Evolutionary conservation across 2,329 filamentous ascomycete genomes (phyloP).

Genomic region (Claviceps humidiphila): DNA sequence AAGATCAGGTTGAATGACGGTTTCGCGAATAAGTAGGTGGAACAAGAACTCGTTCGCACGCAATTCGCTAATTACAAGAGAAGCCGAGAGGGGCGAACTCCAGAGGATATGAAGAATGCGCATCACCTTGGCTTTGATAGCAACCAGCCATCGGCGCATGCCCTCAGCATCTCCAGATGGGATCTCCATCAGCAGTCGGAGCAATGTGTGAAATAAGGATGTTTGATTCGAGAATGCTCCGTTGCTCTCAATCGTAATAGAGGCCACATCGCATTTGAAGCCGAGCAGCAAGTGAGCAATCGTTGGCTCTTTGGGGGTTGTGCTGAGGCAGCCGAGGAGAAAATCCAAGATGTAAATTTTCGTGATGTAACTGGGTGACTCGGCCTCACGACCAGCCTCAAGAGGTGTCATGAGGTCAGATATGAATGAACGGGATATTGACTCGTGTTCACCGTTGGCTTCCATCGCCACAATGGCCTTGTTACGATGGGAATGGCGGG

Average conservation of each 20-base stretch:
- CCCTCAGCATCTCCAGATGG: conserved; percentile 48
- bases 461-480: conserved; percentile 83
- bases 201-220: conserved; percentile 73
- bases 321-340: conserved; percentile 64
- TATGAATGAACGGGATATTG: conserved; percentile 63
- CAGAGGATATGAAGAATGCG: conserved; percentile 71
- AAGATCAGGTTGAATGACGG: conserved; percentile 54
- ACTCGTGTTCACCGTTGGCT: conserved; percentile 63
- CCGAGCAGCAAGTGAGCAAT: conserved; percentile 86
- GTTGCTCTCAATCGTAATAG: conserved; percentile 52
- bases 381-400: conserved; percentile 58
- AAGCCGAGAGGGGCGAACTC: conserved; percentile 66
- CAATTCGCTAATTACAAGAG: conserved; percentile 65
- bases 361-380: conserved; percentile 62
- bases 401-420: conserved; percentile 54
- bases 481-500: conserved; percentile 55
- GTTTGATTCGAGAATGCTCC: conserved; percentile 57
- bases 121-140: conserved; percentile 54
- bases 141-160: conserved; percentile 55
- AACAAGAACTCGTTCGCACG: conserved; percentile 70
- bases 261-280: conserved; percentile 63
- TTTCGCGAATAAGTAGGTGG: conserved; percentile 57
- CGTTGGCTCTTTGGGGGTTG: conserved; percentile 64
- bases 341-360: conserved; percentile 81
- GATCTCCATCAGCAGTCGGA: conserved; percentile 57